Percentiles rank a stretch among this genome's conserved stretches.
phyloP scores from a whole-genome alignment of 2,329 filamentous ascomycete species.

The Fusarium xylarioides region DNA sequence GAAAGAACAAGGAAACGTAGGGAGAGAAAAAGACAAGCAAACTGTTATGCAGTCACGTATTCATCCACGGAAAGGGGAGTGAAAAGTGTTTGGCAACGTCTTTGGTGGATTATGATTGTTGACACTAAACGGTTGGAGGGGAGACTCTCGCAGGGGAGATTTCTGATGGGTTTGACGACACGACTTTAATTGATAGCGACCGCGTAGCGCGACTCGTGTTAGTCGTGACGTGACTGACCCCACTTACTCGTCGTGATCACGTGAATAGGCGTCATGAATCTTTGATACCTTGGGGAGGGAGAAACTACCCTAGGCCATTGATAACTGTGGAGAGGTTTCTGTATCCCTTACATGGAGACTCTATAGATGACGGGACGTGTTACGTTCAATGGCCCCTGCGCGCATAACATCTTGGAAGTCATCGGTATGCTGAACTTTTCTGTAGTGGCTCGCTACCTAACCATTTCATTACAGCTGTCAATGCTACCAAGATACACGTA shows the following conservation, averaged over 20 bases:
- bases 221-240: slow-evolving; percentile 51
- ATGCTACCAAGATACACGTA: not conserved
- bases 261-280: slow-evolving; percentile 41
- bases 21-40: not conserved
- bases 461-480: not conserved
- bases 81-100: slow-evolving; percentile 3
- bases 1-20: not conserved
- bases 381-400: not conserved
- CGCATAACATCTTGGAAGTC: not conserved
- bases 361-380: not conserved
- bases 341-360: not conserved
- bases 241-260: slow-evolving; percentile 38
- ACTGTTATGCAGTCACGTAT: not conserved
- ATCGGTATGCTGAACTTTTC: not conserved
- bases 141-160: slow-evolving; percentile 25
- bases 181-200: slow-evolving; percentile 43
- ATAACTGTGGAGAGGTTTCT: not conserved
- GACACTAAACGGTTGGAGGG: slow-evolving; percentile 22
- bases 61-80: slow-evolving; percentile 22
- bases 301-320: not conserved
- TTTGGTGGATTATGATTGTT: slow-evolving; percentile 29
- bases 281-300: fast-evolving
- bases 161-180: slow-evolving; percentile 35
- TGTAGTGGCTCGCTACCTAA: not conserved
- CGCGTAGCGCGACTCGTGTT: slow-evolving; percentile 46